These are phyloP conservation scores for Stachybotrys chlorohalonatus DNA, from an alignment of 2,329 filamentous ascomycete genomes.

Conservation along the genomic window DNA sequence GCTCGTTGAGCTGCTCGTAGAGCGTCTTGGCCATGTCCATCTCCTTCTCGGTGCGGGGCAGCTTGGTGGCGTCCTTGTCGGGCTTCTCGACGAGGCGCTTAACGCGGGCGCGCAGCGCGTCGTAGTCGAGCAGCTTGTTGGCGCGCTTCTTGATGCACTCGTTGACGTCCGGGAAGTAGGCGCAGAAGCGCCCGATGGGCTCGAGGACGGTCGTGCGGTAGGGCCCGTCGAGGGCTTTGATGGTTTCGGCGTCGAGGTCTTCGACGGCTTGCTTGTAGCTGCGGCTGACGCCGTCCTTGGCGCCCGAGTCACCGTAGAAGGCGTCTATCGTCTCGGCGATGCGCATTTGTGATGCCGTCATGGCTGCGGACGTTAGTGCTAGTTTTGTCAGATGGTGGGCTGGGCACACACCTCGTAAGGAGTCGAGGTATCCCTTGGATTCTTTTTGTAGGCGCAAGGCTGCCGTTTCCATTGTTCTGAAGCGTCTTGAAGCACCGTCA, in stretches of 20 bases:
- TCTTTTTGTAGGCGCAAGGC: constrained; percentile 91
- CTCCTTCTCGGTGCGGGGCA: constrained; percentile 93
- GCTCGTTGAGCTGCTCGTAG: constrained; percentile 96
- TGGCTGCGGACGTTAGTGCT: constrained; percentile 48
- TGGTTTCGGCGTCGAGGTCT: constrained; percentile 94
- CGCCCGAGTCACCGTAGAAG: constrained; percentile 94
- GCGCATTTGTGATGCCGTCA: constrained; percentile 98
- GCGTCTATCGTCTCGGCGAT: constrained; percentile 99
- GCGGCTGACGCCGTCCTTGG: constrained; percentile 87
- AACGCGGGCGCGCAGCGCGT: constrained; percentile 88
- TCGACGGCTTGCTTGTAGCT: constrained; percentile 99
- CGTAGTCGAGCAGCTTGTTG: constrained; percentile 97
- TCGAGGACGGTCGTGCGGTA: constrained; percentile 92
- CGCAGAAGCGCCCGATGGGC: constrained; percentile 91
- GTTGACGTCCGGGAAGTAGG: constrained; percentile 98
- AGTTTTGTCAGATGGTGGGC: background rate
- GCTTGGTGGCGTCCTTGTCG: constrained; percentile 95
- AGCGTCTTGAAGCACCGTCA: constrained; percentile 52
- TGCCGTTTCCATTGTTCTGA: constrained; percentile 94
- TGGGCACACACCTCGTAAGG: constrained; percentile 60
- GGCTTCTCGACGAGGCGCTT: constrained; percentile 97
- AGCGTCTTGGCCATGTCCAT: constrained; percentile 86
- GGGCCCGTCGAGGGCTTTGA: constrained; percentile 94
- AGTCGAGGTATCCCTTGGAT: constrained; percentile 96
- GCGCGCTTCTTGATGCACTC: constrained; percentile 99